Percentiles rank a stretch among this genome's conserved stretches.
Evolutionary conservation across 2,329 filamentous ascomycete genomes (phyloP).

Genomic region (Polytolypa hystricis): DNA sequence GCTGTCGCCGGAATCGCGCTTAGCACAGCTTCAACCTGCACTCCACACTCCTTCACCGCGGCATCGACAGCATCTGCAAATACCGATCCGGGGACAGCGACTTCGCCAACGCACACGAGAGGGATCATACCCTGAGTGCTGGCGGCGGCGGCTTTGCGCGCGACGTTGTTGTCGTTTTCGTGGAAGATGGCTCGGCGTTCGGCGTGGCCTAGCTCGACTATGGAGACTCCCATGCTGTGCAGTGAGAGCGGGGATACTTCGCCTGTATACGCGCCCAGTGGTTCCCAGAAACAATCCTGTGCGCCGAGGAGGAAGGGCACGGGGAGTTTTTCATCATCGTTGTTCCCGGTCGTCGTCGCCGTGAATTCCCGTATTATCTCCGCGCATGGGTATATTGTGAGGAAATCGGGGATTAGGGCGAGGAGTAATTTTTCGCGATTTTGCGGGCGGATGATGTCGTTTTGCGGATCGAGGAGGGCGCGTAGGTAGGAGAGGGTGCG

Average conservation of each 20-base stretch:
- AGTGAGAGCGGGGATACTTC: constrained; percentile 62
- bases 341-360: constrained; percentile 33
- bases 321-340: constrained; percentile 19
- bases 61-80: constrained; percentile 39
- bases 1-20: constrained; percentile 48
- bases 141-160: constrained; percentile 58
- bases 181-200: constrained; percentile 62
- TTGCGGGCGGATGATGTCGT: constrained; percentile 32
- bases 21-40: constrained; percentile 56
- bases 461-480: constrained; percentile 37
- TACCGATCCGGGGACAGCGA: constrained; percentile 38
- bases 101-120: constrained; percentile 71
- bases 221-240: constrained; percentile 53
- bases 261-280: constrained; percentile 64
- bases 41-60: constrained; percentile 55
- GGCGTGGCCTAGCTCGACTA: constrained; percentile 73
- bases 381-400: constrained; percentile 47
- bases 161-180: constrained; percentile 60
- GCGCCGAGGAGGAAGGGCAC: constrained; percentile 55
- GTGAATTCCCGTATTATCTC: constrained; percentile 26
- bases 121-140: constrained; percentile 61
- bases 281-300: constrained; percentile 62
- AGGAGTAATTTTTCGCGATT: constrained; percentile 49
- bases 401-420: constrained; percentile 68
- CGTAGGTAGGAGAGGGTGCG: constrained; percentile 47